These are phyloP conservation scores for Fusarium mundagurra DNA, from an alignment of 2,329 filamentous ascomycete genomes.

Conservation along the genomic window DNA sequence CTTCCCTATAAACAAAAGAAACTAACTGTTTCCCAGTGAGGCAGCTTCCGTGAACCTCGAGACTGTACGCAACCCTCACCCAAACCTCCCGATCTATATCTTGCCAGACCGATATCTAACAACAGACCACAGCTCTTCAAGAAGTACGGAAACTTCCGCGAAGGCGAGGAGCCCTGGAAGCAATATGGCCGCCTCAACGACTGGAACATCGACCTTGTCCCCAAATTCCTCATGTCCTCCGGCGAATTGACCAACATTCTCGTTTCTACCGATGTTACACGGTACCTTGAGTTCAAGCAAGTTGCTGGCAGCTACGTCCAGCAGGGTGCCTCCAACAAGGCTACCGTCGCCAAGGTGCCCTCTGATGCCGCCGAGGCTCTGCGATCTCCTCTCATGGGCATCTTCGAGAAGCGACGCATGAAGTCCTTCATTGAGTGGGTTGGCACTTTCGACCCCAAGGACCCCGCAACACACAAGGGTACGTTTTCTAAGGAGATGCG, in stretches of 20 bases:
- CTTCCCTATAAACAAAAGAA: neutral
- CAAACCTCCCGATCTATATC: slow-evolving; percentile 23
- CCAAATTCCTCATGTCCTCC: slow-evolving; percentile 98
- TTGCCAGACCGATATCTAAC: slow-evolving; percentile 38
- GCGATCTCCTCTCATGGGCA: slow-evolving; percentile 91
- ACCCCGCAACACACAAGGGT: slow-evolving; percentile 92
- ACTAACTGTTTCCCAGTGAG: slow-evolving; percentile 65
- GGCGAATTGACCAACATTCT: slow-evolving; percentile 99
- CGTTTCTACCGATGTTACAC: slow-evolving; percentile 91
- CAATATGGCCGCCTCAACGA: slow-evolving; percentile 96
- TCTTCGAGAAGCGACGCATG: slow-evolving; percentile 97
- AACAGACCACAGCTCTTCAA: slow-evolving; percentile 80
- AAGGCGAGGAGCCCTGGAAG: slow-evolving; percentile 93
- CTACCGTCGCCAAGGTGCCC: slow-evolving; percentile 95
- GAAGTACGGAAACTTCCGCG: slow-evolving; percentile 85
- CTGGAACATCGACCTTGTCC: slow-evolving; percentile 99
- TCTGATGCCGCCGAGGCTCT: slow-evolving; percentile 92
- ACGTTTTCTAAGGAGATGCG: slow-evolving; percentile 42
- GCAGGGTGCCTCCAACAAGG: slow-evolving; percentile 82
- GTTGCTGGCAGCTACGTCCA: slow-evolving; percentile 97
- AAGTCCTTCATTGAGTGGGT: slow-evolving; percentile 98
- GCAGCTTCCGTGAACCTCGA: slow-evolving; percentile 97
- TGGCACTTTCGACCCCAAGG: slow-evolving; percentile 82
- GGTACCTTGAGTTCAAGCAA: slow-evolving; percentile 92
- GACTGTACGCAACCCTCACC: slow-evolving; percentile 66